Evolutionary conservation across 148 eudicot species (phyloP), one percentile per base, ranked within the genome.

Genomic region (Euryodendron excelsum): DNA sequence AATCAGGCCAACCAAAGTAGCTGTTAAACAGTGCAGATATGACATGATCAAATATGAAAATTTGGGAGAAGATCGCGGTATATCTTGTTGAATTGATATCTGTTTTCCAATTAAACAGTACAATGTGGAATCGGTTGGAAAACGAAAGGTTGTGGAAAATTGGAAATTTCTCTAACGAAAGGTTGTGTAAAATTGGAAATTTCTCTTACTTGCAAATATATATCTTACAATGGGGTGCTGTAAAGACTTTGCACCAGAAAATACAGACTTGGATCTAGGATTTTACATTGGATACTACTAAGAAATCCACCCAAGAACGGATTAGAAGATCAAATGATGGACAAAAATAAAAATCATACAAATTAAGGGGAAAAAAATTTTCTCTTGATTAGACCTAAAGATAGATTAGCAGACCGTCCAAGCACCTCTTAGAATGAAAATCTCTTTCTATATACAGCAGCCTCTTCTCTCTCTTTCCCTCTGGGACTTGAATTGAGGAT

Each of bases 401-500:
- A 41, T 41, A 9, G 45, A 1, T 41, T 41, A 41, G 67, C 61
- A 77, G 53, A 53, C 28, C 78, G 52, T 69, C 56, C 8, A 59
- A 70, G 69, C 82, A 63, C 69, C 48, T 52, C 21, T 56, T 69
- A 5, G 27, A 56, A 59, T 55, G 21, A 41, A 47, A 36, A 66
- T 80, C 80, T 81, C 69, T 59, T 75, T 80, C 80, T 92, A 86
- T 88, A 56, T 87, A 90, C 97, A 91, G 76, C 82, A 72, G 80
- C 79, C 82, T n/a, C n/a, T n/a, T n/a, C n/a, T n/a, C n/a, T 84
- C 69, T 76, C 69, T 68, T 82, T 78, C 72, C 79, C 18, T 68
- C 30, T 37, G 63, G 37, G 78, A 73, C 73, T 72, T 73, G 73
- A 84, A 65, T 84, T 55, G 36, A 66, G 59, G 82, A 85, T 69